Evolutionary conservation across 2,329 filamentous ascomycete genomes (phyloP), one percentile per base, ranked within the genome.

Genomic region (Ophiosphaerella korrae): DNA sequence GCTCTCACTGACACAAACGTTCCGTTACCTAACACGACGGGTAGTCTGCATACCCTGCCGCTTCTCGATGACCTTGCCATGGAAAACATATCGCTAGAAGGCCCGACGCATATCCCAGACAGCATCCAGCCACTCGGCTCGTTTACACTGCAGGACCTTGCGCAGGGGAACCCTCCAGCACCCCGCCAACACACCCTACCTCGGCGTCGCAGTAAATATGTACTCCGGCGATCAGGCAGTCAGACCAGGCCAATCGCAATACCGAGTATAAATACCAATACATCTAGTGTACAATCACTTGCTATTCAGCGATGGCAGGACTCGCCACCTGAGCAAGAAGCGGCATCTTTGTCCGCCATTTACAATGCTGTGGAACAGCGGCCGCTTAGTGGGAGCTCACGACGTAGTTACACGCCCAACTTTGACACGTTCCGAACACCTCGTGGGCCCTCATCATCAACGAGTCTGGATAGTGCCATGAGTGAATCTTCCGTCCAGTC

Each of bases 301-400:
- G 55, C 84, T 5, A 74, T 88, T 60, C 84, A 88, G 73, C 76
- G 85, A 77, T 88, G 84, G 84, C 80, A 85, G 62, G 76, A 84
- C 58, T 86, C 83, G 48, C 85, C 85, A 31, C 85, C 85, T 23
- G 84, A 87, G 73, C 78, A 87, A 74, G 85, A 87, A 77, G 82
- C 84, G 60, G 84, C 84, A 48, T 78, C 82, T 6, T 78, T 85
- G 37, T 81, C 79, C 35, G 84, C 82, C 73, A 87, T 88, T 74
- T 80, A 79, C 51, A 77, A 83, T 64, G 85, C 85, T 58, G 74
- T 87, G 38, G 74, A 67, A 23, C 51, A 52, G 23, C 51, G 39
- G 5, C 41, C 54, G 44, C 29, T 38, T 47, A 51, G 40, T 23
- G 36, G 35, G 3, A 49, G 53, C 13, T 49, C 38, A 31, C 51